Conservation (phyloP, 2,329 filamentous ascomycete genomes). For the Lachnum nothofagi region DNA sequence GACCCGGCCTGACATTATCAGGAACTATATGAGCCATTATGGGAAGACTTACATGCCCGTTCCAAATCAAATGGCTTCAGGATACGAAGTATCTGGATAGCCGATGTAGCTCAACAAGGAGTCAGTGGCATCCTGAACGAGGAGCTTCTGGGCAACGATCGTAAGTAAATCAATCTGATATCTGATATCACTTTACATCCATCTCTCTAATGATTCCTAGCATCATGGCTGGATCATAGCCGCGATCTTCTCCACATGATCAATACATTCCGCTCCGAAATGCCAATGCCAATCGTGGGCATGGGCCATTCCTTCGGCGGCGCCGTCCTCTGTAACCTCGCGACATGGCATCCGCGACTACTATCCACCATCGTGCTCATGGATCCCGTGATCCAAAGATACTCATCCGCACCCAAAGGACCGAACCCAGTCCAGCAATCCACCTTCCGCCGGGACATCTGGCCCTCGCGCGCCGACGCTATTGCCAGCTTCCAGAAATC, state of each 20-base stretch:
- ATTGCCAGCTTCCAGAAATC: conserved; percentile 59
- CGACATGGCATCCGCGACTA: conserved; percentile 75
- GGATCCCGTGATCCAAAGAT: conserved; percentile 70
- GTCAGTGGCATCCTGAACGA: conserved; percentile 75
- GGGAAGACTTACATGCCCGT: conserved; percentile 69
- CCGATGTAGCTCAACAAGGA: conserved; percentile 83
- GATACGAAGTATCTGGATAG: conserved; percentile 82
- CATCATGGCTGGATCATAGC: conserved; percentile 79
- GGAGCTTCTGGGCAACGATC: conserved; percentile 72
- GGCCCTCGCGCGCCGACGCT: conserved; percentile 72
- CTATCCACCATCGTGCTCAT: conserved; percentile 70
- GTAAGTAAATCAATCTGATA: conserved; percentile 42
- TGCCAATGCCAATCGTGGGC: conserved; percentile 74
- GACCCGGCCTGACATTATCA: conserved; percentile 32
- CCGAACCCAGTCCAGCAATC: conserved; percentile 54
- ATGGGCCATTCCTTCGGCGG: conserved; percentile 88
- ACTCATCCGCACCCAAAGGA: conserved; percentile 37
- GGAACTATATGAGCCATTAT: conserved; percentile 90
- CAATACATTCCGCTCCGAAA: conserved; percentile 73
- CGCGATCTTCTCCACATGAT: conserved; percentile 80
- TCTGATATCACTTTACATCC: neutral
- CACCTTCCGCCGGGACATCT: conserved; percentile 68
- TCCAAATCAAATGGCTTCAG: conserved; percentile 56
- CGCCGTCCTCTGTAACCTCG: conserved; percentile 64
- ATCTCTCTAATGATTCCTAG: conserved; percentile 38